phyloP scores from a whole-genome alignment of 108 stramenopile species.

The Skeletonema marinoi region DNA sequence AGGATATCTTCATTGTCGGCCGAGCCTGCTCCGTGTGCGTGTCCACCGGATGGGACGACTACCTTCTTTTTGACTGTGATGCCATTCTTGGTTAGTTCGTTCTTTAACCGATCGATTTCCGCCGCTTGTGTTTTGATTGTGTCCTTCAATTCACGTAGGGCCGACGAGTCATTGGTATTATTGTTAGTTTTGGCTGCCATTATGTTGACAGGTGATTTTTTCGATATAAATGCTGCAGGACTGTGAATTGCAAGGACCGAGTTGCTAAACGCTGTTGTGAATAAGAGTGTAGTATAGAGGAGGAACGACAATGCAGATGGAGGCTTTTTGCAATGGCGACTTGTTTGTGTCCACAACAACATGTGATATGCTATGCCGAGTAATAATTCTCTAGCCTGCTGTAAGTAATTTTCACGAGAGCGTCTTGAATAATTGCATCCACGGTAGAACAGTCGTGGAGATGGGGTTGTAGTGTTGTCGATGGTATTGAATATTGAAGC shows the following conservation, averaged over 20 bases:
- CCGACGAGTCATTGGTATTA: conserved; percentile 27
- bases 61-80: conserved; percentile 7
- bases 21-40: conserved; percentile 39
- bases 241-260: background rate
- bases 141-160: conserved; percentile 78
- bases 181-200: conserved; percentile 18
- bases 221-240: background rate
- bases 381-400: no score
- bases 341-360: background rate
- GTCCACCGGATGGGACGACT: conserved; percentile 39
- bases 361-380: background rate
- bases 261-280: background rate
- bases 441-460: no score
- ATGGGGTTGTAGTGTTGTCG: no score
- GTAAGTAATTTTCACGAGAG: background rate
- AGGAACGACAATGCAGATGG: background rate
- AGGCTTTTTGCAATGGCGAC: background rate
- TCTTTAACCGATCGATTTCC: conserved; percentile 72
- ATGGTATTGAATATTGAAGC: no score
- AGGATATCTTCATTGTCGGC: conserved; percentile 42
- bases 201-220: background rate
- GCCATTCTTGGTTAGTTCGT: conserved; percentile 12
- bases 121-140: conserved; percentile 65
- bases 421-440: background rate
- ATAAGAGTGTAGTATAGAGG: background rate